These are phyloP conservation scores for Dryadomyces quercus-mongolicae DNA, from an alignment of 2,329 filamentous ascomycete genomes.

Conservation along the genomic window DNA sequence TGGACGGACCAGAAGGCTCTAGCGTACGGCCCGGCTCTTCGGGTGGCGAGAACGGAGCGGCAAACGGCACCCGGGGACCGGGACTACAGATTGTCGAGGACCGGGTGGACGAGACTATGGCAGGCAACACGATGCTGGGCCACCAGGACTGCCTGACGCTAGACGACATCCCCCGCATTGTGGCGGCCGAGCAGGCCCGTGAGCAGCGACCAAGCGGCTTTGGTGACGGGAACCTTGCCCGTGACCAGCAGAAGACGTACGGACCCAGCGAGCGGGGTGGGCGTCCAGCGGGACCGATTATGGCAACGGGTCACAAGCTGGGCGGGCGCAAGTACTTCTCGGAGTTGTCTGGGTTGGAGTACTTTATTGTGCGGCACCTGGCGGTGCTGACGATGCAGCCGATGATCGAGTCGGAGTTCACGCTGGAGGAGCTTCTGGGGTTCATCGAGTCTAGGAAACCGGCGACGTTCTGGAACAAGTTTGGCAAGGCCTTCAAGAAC, in stretches of 20 bases:
- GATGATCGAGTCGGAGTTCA: constrained; percentile 78
- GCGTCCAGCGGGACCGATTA: background rate
- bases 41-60: constrained; percentile 44
- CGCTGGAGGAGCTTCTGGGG: constrained; percentile 81
- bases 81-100: constrained; percentile 68
- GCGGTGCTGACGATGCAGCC: constrained; percentile 93
- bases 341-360: constrained; percentile 86
- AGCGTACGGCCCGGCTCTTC: constrained; percentile 59
- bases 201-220: constrained; percentile 77
- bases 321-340: constrained; percentile 79
- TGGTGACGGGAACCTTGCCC: constrained; percentile 39
- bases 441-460: constrained; percentile 86
- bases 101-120: constrained; percentile 54
- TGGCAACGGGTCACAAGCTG: constrained; percentile 4
- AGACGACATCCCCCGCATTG: constrained; percentile 92
- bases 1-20: constrained; percentile 70
- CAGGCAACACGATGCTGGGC: constrained; percentile 68
- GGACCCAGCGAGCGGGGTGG: background rate
- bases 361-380: constrained; percentile 92
- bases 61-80: background rate
- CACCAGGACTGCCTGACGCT: constrained; percentile 84
- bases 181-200: constrained; percentile 87
- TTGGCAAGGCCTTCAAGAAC: constrained; percentile 91
- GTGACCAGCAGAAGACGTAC: background rate
- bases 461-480: constrained; percentile 94